Evolutionary conservation across 345 rosid species (phyloP), one percentile per base, ranked within the genome.

Genomic region (Passiflora organensis): DNA sequence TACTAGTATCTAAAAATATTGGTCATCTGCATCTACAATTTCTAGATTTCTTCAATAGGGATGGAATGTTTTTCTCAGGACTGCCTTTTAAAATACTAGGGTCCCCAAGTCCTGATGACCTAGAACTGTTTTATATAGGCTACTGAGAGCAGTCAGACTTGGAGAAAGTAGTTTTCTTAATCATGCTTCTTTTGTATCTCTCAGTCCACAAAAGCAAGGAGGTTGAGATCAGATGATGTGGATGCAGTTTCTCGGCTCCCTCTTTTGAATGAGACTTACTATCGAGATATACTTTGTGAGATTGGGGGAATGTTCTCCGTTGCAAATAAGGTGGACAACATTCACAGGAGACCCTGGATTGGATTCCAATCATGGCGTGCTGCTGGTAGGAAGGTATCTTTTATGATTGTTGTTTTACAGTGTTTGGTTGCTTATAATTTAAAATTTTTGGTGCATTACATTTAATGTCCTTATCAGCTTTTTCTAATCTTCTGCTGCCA

Each of bases 331-430:
- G 89, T 94, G 62, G 99, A 94, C 71, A 76, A 76, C 72, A 77
- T 89, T 75, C 99, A 94, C 75, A 76, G 56, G 66, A 85, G 97
- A 74, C 99, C 99, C 57, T 94, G 99, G 99, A 94, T 94, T 68
- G 99, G 99, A 51, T 93, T 93, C 72, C 99, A 93, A 63, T 93
- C 99, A 65, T 89, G 99, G 99, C 94, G 73, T 64, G 86, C 97
- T 69, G 77, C 91, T 62, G 97, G 95, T 79, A 81, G 91, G 75
- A 85, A 89, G 99, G 96, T 93, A 89, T 61, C 69, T 69, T 51
- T 66, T 62, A 44, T n/a, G n/a, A n/a, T 41, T 20, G 49, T 71
- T 46, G 53, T 34, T 50, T 43, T 53, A 43, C 50, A 37, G 10
- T 63, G 24, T 41, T 63, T n/a, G n/a, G n/a, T n/a, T n/a, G n/a